Evolutionary conservation across 2,329 filamentous ascomycete genomes (phyloP).

Genomic region (Venturia oleaginea): DNA sequence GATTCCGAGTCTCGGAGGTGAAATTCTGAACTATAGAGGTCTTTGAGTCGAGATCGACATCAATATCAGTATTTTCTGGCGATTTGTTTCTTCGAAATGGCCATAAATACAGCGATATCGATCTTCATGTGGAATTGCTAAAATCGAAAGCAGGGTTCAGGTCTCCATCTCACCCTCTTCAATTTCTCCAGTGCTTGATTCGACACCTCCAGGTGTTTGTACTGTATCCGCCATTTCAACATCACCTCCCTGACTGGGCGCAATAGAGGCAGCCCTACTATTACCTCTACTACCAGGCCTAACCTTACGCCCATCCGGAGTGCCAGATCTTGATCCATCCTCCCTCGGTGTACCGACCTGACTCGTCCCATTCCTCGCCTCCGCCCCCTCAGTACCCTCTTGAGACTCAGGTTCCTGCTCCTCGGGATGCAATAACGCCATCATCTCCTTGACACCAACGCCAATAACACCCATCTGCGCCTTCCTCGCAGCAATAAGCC

Average conservation of each 20-base stretch:
- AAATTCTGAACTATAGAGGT: no score
- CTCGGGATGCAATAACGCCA: slow-evolving; percentile 70
- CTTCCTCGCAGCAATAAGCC: slow-evolving; percentile 74
- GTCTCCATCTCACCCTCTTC: slow-evolving; percentile 6
- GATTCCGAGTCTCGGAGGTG: no score
- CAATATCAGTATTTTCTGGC: background rate
- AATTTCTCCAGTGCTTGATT: background rate
- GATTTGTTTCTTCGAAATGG: background rate
- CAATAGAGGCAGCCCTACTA: background rate
- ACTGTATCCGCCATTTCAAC: background rate
- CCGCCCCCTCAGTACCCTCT: slow-evolving; percentile 52
- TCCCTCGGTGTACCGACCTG: slow-evolving; percentile 34
- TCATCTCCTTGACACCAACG: slow-evolving; percentile 64
- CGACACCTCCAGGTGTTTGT: background rate
- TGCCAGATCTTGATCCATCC: background rate
- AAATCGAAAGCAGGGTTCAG: background rate
- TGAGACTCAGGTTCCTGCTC: slow-evolving; percentile 87
- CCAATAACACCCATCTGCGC: slow-evolving; percentile 84
- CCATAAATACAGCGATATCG: background rate
- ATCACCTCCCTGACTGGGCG: background rate
- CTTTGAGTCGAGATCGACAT: background rate
- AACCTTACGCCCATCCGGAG: slow-evolving; percentile 1
- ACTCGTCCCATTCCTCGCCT: slow-evolving; percentile 29
- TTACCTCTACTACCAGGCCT: background rate
- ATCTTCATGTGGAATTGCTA: background rate